Conservation (phyloP, 164 flowering plant species). For the Malania oleifera region DNA sequence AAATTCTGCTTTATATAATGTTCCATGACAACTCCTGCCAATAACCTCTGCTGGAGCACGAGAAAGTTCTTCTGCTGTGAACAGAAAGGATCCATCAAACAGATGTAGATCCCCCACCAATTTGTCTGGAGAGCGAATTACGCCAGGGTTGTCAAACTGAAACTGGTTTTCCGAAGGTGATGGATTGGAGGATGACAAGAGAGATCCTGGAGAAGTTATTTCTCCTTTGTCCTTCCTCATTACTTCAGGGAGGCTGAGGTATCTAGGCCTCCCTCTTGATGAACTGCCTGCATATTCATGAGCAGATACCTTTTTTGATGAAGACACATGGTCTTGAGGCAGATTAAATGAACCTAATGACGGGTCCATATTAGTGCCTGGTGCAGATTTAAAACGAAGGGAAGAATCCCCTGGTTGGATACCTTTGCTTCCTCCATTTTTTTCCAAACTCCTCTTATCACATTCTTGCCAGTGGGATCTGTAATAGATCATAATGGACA, state of each 20-base stretch:
- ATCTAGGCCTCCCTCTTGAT: slow-evolving; percentile 17
- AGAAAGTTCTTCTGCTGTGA: slow-evolving; percentile 70
- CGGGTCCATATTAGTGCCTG: slow-evolving; percentile 17
- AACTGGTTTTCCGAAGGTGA: slow-evolving; percentile 25
- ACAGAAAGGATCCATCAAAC: slow-evolving; percentile 43
- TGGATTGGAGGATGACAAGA: slow-evolving; percentile 35
- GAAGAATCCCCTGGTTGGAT: slow-evolving; percentile 18
- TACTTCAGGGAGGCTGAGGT: slow-evolving; percentile 16
- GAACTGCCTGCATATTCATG: slow-evolving; percentile 24
- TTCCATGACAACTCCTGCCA: slow-evolving; percentile 78
- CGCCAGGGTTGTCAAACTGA: slow-evolving; percentile 23
- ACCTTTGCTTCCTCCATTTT: slow-evolving; percentile 23
- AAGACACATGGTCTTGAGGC: slow-evolving; percentile 22
- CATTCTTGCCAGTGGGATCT: slow-evolving; percentile 15
- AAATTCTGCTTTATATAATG: slow-evolving; percentile 58
- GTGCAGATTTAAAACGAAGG: slow-evolving; percentile 16
- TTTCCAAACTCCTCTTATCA: slow-evolving; percentile 8
- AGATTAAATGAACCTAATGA: slow-evolving; percentile 22
- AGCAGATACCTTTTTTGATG: slow-evolving; percentile 23
- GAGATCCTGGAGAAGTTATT: slow-evolving; percentile 33
- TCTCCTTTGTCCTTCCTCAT: slow-evolving; percentile 19
- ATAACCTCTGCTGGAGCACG: slow-evolving; percentile 69
- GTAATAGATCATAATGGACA: slow-evolving; percentile 30
- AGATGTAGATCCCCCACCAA: slow-evolving; percentile 63
- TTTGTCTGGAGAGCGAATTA: slow-evolving; percentile 59